A percentile compares a stretch with the other conserved stretches of the same genome.
phyloP scores from a whole-genome alignment of 208 protist species.

The Borovskyia barvae region DNA sequence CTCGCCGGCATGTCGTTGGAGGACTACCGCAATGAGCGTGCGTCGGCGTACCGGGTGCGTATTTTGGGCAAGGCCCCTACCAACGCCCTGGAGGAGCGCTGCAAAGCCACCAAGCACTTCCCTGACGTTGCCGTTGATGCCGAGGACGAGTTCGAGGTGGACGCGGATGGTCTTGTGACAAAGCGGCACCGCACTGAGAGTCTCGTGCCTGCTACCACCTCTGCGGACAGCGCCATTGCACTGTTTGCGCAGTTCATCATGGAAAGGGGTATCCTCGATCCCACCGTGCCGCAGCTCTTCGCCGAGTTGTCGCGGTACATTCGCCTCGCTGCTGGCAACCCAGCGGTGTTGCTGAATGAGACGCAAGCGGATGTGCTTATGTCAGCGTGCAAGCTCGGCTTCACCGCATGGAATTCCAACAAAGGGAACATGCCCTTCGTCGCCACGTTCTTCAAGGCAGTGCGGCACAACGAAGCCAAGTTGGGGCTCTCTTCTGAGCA shows the following conservation, averaged over 20 bases:
- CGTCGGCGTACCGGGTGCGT: slow-evolving; percentile 74
- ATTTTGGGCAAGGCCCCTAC: slow-evolving; percentile 55
- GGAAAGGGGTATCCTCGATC: slow-evolving; percentile 80
- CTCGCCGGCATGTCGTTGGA: slow-evolving; percentile 32
- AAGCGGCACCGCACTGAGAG: slow-evolving; percentile 52
- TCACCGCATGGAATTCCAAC: slow-evolving; percentile 79
- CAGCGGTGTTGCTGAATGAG: slow-evolving; percentile 35
- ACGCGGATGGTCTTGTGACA: slow-evolving; percentile 15
- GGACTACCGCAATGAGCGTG: slow-evolving; percentile 70
- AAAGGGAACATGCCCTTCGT: slow-evolving; percentile 51
- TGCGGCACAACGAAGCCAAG: slow-evolving; percentile 49
- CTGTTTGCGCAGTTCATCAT: slow-evolving; percentile 73
- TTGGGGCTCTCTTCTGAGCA: slow-evolving; percentile 56
- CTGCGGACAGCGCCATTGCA: slow-evolving; percentile 50
- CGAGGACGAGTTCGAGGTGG: slow-evolving; percentile 36
- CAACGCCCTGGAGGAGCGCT: slow-evolving; percentile 60
- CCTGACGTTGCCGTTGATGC: slow-evolving; percentile 75
- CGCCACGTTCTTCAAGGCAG: slow-evolving; percentile 58
- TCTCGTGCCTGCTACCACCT: slow-evolving; percentile 47
- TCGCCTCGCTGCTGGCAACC: slow-evolving; percentile 35
- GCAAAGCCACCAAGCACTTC: slow-evolving; percentile 71
- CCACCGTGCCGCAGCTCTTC: slow-evolving; percentile 48
- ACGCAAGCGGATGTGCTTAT: slow-evolving; percentile 66
- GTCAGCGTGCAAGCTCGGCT: slow-evolving; percentile 73
- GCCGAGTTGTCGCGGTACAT: slow-evolving; percentile 55